Evolutionary conservation across 106 monocot species (phyloP).

Genomic region (Allium cepa): DNA sequence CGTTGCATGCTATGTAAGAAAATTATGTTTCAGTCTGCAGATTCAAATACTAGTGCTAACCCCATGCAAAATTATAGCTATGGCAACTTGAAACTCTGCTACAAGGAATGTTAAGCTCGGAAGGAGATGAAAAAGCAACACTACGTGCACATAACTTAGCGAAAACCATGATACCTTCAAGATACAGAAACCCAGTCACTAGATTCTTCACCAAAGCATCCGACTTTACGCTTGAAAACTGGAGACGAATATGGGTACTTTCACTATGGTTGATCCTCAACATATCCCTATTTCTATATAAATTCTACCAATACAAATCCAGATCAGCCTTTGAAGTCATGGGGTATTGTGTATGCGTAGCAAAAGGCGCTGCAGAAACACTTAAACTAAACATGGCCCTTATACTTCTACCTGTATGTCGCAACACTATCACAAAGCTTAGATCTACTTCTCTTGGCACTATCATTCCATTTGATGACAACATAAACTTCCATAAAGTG

Average conservation of each 20-base stretch:
- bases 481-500: conserved; percentile 96
- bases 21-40: too few relatives aligned
- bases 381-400: conserved; percentile 97
- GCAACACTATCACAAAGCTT: conserved; percentile 79
- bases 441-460: conserved; percentile 61
- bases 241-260: conserved; percentile 84
- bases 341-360: conserved; percentile 84
- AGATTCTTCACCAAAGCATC: conserved; percentile 27
- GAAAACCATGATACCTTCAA: conserved; percentile 65
- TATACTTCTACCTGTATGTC: conserved; percentile 78
- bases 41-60: not conserved
- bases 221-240: conserved; percentile 77
- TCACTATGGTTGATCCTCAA: conserved; percentile 59
- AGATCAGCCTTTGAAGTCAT: conserved; percentile 73
- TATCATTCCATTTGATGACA: conserved; percentile 90
- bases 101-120: conserved; percentile 55
- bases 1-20: too few relatives aligned
- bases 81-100: conserved; percentile 86
- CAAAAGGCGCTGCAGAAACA: conserved; percentile 94
- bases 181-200: conserved; percentile 48
- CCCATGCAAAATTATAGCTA: conserved; percentile 30
- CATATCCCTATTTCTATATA: conserved; percentile 52
- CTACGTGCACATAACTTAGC: conserved; percentile 38
- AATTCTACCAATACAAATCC: conserved; percentile 69
- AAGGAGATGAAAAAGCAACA: conserved; percentile 21